These are phyloP conservation scores for Fusarium tanahbumbuense DNA, from an alignment of 2,329 filamentous ascomycete species.

Conservation along the genomic window DNA sequence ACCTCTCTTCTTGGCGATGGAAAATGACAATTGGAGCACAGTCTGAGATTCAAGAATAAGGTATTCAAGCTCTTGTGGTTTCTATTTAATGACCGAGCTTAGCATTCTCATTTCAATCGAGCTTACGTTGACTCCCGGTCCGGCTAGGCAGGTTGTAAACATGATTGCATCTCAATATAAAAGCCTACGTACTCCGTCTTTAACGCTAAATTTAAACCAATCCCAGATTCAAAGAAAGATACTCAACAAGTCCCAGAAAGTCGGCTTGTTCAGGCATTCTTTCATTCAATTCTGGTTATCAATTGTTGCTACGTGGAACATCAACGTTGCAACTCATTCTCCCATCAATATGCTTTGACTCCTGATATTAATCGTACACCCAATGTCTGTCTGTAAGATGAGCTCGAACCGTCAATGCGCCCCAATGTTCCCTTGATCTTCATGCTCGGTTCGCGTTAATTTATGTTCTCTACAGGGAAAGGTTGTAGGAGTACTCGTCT, in stretches of 20 bases:
- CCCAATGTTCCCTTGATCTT: not conserved
- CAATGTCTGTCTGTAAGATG: not conserved
- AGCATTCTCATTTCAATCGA: not conserved
- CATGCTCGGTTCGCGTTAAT: slow-evolving; percentile 5
- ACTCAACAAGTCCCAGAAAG: not conserved
- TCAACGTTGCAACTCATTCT: slow-evolving; percentile 9
- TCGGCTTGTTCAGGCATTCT: slow-evolving; percentile 6
- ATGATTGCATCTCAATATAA: slow-evolving; percentile 1
- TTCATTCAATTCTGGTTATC: not conserved
- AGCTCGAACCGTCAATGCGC: slow-evolving; percentile 21
- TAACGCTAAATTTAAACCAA: slow-evolving; percentile 25
- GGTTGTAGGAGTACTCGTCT: slow-evolving; percentile 76
- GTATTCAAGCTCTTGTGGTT: too few species aligned
- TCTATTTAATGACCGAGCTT: not conserved
- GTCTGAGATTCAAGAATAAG: not conserved
- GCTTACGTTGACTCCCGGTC: not conserved
- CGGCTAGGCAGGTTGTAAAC: not conserved
- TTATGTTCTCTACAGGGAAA: slow-evolving; percentile 62
- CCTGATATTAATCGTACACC: slow-evolving; percentile 36
- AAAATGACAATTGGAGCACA: not conserved
- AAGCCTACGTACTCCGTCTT: slow-evolving; percentile 12
- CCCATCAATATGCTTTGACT: slow-evolving; percentile 1
- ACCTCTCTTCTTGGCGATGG: not conserved
- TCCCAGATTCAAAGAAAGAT: slow-evolving; percentile 13
- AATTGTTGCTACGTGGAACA: not conserved